phyloP scores from a whole-genome alignment of 768 basidiomycete genomes.

The Coprinellus micaceus region DNA sequence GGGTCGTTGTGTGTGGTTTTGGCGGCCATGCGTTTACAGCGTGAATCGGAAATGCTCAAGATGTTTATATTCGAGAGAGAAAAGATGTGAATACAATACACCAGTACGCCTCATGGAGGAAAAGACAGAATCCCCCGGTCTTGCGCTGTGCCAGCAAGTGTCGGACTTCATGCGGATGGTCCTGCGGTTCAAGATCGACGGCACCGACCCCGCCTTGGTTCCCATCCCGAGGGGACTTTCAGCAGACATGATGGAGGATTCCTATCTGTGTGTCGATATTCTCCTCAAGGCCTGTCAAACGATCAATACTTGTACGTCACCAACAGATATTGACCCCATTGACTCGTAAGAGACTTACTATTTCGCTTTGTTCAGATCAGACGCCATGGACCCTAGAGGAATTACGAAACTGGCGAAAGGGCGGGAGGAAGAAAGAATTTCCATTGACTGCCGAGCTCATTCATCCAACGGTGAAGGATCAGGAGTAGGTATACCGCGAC shows the following conservation, averaged over 20 bases:
- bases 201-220: not conserved
- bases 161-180: not conserved
- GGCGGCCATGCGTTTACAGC: too few species aligned
- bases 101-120: too few species aligned
- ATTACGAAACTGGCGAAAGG: not conserved
- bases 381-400: not conserved
- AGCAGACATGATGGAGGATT: not conserved
- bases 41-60: too few species aligned
- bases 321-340: not conserved
- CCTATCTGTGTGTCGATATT: not conserved
- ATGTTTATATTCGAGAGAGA: too few species aligned
- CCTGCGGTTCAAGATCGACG: not conserved
- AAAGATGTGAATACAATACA: too few species aligned
- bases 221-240: not conserved
- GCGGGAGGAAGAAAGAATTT: not conserved
- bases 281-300: not conserved
- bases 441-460: not conserved
- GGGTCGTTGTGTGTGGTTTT: too few species aligned
- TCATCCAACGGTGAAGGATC: not conserved
- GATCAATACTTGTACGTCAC: not conserved
- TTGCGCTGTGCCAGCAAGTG: not conserved
- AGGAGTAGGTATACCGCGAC: not conserved
- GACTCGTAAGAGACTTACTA: not conserved
- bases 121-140: too few species aligned
- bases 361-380: not conserved